Base-by-base conservation (phyloP, 2,329 filamentous ascomycete genomes). In the Aspergillus novoparasiticus region DNA sequence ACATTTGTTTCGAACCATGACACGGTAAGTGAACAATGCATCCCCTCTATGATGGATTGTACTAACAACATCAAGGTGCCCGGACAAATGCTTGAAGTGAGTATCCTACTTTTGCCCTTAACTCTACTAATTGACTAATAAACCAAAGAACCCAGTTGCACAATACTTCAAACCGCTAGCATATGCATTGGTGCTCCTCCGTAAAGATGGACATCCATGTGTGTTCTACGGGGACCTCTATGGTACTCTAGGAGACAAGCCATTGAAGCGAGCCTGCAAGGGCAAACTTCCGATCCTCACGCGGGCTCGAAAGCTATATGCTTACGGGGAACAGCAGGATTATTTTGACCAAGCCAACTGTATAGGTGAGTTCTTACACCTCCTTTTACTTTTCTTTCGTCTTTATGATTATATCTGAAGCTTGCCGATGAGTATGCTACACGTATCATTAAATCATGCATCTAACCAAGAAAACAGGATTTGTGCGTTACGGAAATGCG, bases 1-100 rank as follows among this genome's bases (percentile, higher is more conserved):
- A 91, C 89, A 0, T 83, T 91, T 6, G 88, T 92, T 1, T 87
- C 87, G 76, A 92, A 91, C 75, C 90, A 92, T 77, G 90, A 92
- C 72, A 92, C 89, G 0, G 79, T 79, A 73, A 68, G 77, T 72
- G 6, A 8, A 14, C n/a, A 12, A n/a, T n/a, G n/a, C n/a, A n/a
- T 6, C 6, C 4, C 3, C 3, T 11, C 3, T 34, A 28, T 39
- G 1, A 45, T 36, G 11, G 19, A 50, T 58, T 28, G 21, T 34
- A 10, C 30, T 60, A 39, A 57, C 60, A 45, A 32, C 2, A 3
- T n/a, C 2, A 21, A 88, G 75, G 86, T 86, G 80, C 80, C 85
- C 34, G 87, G 87, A 32, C 89, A 90, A 73, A 84, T 86, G 1
- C 81, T 89, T 45, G 87, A 85, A 70, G 82, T 81, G 69, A 68